Conservation (phyloP, 140 eudicot genomes). For the Bidens hawaiensis region DNA sequence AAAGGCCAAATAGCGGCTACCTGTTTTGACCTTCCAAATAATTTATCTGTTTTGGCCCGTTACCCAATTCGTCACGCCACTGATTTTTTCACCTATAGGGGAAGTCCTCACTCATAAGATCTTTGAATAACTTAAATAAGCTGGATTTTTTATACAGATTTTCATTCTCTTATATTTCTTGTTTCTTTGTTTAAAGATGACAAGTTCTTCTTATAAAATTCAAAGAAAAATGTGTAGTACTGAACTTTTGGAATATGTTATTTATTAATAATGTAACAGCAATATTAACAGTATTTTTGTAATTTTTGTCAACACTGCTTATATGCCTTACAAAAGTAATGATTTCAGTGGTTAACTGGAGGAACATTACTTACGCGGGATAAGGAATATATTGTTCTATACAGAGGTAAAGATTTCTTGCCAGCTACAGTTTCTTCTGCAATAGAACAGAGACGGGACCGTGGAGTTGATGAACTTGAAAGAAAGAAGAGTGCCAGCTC, state of each 20-base stretch:
- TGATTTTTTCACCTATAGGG: slow-evolving; percentile 5
- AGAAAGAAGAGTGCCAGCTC: slow-evolving; percentile 24
- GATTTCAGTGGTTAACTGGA: slow-evolving; percentile 83
- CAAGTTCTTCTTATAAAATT: not conserved
- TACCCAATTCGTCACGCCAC: slow-evolving; percentile 1
- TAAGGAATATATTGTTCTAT: slow-evolving; percentile 67
- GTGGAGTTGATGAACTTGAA: slow-evolving; percentile 31
- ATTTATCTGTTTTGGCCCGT: slow-evolving; percentile 5
- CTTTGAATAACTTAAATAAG: not conserved
- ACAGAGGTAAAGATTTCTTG: slow-evolving; percentile 92
- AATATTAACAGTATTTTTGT: not conserved
- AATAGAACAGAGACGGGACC: slow-evolving; percentile 63
- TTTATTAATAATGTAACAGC: slow-evolving; percentile 1
- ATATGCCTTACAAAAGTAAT: slow-evolving; percentile 7
- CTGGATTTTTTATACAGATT: not conserved
- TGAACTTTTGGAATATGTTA: slow-evolving; percentile 1
- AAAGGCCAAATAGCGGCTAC: not conserved
- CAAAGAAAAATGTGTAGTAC: slow-evolving; percentile 3
- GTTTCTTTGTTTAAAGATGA: not conserved
- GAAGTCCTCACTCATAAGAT: slow-evolving; percentile 8
- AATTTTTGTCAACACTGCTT: not conserved
- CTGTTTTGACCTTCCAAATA: not conserved
- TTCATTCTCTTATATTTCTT: not conserved
- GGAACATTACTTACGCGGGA: slow-evolving; percentile 81
- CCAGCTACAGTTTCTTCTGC: slow-evolving; percentile 90